Evolutionary conservation across 2,329 filamentous ascomycete species (phyloP), one percentile per base, ranked within the genome.

Genomic region (Cladosporium sp.): DNA sequence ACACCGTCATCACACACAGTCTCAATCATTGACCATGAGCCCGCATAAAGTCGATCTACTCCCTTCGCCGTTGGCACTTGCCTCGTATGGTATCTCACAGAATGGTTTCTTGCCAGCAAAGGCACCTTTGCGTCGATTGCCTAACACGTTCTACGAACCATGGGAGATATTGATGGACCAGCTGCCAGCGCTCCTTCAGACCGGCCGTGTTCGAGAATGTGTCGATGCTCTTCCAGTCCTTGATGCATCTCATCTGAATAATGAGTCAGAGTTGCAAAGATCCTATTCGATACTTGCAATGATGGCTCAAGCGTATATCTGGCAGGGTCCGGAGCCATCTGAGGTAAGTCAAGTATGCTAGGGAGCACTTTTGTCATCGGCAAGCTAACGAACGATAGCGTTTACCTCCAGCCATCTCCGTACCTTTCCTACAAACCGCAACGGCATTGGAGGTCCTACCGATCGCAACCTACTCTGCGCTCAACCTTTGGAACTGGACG

Each of bases 401-500:
- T 67, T 77, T 99, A 51, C 93, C 94, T 49, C 85, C 89, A 25
- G 80, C 90, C 60, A 86, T 99, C 61, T 89, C 93, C 5, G 83
- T 92, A 28, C 93, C 94, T 0, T 83, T 97, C 63, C 80, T 96
- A 34, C 78, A 87, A 63, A 82, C 95, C 45, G 92, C 90, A 63
- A 78, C 84, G 36, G 64, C 64, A 60, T 83, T 97, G 28, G 90
- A 97, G 69, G 80, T 97, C 22, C 92, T 90, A 5, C 90, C 93
- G 1, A 92, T 97, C 28, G 93, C 92, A 45, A 97, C 93, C 19
- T 99, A 97, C 72, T 91, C 94, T 5, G 90, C 88, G 4, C 80
- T 96, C 3, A 93, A 90, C 66, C 81, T 99, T 34, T 99, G 94
- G 94, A 99, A 99, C 76, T 97, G 90, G 80, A 92, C 90, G 73